Evolutionary conservation across 2,329 filamentous ascomycete species (phyloP).

Genomic region (Grosmannia huntii): DNA sequence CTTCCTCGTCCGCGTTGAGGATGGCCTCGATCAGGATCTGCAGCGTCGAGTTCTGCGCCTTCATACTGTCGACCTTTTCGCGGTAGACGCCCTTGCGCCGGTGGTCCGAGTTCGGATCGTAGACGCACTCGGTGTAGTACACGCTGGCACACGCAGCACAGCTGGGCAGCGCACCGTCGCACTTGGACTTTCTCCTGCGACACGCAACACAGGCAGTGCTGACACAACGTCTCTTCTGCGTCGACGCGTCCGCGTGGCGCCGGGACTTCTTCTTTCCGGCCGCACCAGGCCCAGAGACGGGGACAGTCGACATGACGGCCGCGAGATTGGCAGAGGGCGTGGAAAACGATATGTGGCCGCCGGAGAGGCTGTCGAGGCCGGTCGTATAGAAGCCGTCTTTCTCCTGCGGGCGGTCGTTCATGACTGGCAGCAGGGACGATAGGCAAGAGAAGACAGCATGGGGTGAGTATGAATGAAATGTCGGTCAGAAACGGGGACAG

Average conservation of each 20-base stretch:
- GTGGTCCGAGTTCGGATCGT: conserved; percentile 93
- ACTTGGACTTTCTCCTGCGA: conserved; percentile 70
- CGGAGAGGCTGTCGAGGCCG: neutral
- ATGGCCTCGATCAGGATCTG: conserved; percentile 91
- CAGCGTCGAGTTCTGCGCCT: conserved; percentile 74
- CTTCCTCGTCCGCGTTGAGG: conserved; percentile 78
- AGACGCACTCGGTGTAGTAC: conserved; percentile 81
- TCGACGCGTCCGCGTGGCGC: conserved; percentile 31
- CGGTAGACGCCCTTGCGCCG: conserved; percentile 94
- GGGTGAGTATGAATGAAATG: too few species aligned
- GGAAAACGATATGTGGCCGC: neutral
- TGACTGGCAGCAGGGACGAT: neutral
- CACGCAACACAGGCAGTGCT: conserved; percentile 79
- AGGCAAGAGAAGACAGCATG: too few species aligned
- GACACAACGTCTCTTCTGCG: conserved; percentile 61
- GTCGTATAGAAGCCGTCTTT: neutral
- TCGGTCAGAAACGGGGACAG: too few species aligned
- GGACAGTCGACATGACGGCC: neutral
- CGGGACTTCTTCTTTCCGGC: conserved; percentile 35
- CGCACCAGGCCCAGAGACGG: neutral
- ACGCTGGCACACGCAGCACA: conserved; percentile 95
- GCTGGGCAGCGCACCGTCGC: conserved; percentile 80
- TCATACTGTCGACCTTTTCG: conserved; percentile 79
- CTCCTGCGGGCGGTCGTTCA: neutral
- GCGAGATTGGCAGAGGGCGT: neutral